Evolutionary conservation across 257 asterid species (phyloP), one percentile per base, ranked within the genome.

Genomic region (Euphrasia confusa): DNA sequence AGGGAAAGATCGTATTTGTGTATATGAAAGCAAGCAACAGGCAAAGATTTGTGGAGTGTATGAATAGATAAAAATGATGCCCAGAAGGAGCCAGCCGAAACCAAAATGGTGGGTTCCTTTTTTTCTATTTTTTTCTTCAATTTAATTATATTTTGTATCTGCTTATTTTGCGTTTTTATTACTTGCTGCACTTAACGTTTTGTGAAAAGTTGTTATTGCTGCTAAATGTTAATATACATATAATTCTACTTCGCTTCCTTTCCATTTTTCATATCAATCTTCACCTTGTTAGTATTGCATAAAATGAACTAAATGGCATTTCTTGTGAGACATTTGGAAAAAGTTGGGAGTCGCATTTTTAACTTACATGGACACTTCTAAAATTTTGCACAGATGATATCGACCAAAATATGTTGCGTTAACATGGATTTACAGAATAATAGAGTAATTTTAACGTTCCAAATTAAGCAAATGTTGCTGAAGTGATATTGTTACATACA

Each of bases 71-170:
- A 52, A 14, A 53, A 5, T 18, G 33, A 12, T 67, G 67, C 53
- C 64, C 72, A 61, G 54, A 53, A 63, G 71, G 56, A 77, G 70
- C 69, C 26, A 60, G 63, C 69, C 62, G 69, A 63, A 66, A 54
- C 75, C 73, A 67, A 49, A 76, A 72, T 61, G 71, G 62, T 49
- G 65, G 80, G 70, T 65, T 73, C 54, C 63, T 65, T 73, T 52
- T 61, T 39, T 53, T 21, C 18, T 8, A 5, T 18, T 10, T 53
- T 18, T 14, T 50, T 50, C 7, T 2, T 5, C 10, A 8, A 21
- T 53, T 9, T n/a, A 13, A 13, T 12, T 47, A 15, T 17, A 13
- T 49, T 49, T 4, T 17, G 55, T 49, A 15, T 45, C 50, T n/a
- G 50, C 50, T 10, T 42, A 10, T 42, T 42, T 42, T 12, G 49